These are phyloP conservation scores for Xylaria grammica DNA, from an alignment of 495 filamentous ascomycete genomes.

Conservation along the genomic window DNA sequence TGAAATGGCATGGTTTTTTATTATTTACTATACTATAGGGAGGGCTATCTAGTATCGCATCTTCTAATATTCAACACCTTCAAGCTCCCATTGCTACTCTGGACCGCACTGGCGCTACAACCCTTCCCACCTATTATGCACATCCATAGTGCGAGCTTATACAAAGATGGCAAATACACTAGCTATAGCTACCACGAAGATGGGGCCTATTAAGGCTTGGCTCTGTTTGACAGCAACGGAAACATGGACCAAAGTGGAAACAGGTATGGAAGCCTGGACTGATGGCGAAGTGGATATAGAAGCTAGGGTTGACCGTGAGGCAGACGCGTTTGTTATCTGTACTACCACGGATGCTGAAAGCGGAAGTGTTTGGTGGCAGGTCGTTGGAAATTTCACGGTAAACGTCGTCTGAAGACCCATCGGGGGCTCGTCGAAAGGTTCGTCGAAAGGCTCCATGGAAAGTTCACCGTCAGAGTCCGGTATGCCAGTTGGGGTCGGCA, in stretches of 20 bases:
- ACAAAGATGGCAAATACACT: slow-evolving; percentile 19
- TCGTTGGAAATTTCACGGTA: not conserved
- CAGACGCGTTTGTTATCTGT: slow-evolving; percentile 17
- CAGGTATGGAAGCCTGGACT: slow-evolving; percentile 12
- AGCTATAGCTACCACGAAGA: slow-evolving; percentile 17
- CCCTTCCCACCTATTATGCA: not conserved
- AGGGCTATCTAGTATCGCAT: slow-evolving; percentile 17
- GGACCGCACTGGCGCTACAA: not conserved
- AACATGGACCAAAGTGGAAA: slow-evolving; percentile 23
- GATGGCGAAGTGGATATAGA: slow-evolving; percentile 1
- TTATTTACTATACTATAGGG: slow-evolving; percentile 6
- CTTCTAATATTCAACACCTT: slow-evolving; percentile 1
- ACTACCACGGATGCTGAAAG: slow-evolving; percentile 2
- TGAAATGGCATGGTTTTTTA: not conserved
- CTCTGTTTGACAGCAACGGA: slow-evolving; percentile 20
- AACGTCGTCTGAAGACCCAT: not conserved
- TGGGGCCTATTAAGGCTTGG: slow-evolving; percentile 5
- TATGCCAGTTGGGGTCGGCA: not conserved
- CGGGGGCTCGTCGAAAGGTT: not conserved
- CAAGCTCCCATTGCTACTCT: not conserved
- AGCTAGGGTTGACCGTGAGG: not conserved
- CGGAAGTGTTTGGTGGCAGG: not conserved
- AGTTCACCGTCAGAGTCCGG: not conserved
- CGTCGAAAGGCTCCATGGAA: not conserved
- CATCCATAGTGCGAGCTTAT: slow-evolving; percentile 16